A percentile compares a stretch with the other conserved stretches of the same genome.
These are phyloP conservation scores for Phytophthora citrophthora DNA, from an alignment of 352 stramenopile species.

Conservation along the genomic window DNA sequence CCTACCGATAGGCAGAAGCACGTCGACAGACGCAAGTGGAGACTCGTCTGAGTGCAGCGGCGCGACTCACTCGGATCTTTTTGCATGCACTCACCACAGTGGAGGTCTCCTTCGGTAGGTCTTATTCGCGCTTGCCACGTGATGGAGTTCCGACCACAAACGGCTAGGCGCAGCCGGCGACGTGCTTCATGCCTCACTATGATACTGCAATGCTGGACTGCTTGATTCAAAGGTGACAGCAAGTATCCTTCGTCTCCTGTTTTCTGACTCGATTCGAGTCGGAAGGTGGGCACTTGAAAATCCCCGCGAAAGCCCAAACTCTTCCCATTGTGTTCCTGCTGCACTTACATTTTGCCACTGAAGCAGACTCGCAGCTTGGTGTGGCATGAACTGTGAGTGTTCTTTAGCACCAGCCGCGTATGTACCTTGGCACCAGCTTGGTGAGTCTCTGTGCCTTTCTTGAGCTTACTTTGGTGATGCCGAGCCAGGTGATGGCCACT, in stretches of 20 bases:
- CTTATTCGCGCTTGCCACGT: conserved; percentile 33
- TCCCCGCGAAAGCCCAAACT: no score
- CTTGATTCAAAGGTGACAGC: conserved; percentile 11
- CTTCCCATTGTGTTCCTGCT: no score
- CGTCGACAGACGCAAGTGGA: background rate
- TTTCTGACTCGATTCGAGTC: conserved; percentile 25
- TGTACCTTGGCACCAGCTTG: conserved; percentile 4
- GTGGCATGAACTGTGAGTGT: background rate
- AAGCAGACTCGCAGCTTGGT: no score
- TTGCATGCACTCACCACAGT: conserved; percentile 34
- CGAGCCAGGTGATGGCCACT: background rate
- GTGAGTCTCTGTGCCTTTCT: conserved; percentile 14
- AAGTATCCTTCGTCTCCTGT: conserved; percentile 16
- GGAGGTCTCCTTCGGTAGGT: conserved; percentile 1
- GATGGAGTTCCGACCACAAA: conserved; percentile 16
- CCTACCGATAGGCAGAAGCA: conserved; percentile 3
- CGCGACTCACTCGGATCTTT: conserved; percentile 24
- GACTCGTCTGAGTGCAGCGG: conserved; percentile 18
- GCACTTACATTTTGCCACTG: background rate
- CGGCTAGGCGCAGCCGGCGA: conserved; percentile 6
- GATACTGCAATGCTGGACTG: conserved; percentile 3
- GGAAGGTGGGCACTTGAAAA: conserved; percentile 5
- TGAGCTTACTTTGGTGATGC: conserved; percentile 5
- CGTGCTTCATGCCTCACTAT: conserved; percentile 15
- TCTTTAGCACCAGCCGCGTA: conserved; percentile 15